Evolutionary conservation across 1,284 basidiomycete genomes (phyloP).

Genomic region (Paramarasmius palmivorus): DNA sequence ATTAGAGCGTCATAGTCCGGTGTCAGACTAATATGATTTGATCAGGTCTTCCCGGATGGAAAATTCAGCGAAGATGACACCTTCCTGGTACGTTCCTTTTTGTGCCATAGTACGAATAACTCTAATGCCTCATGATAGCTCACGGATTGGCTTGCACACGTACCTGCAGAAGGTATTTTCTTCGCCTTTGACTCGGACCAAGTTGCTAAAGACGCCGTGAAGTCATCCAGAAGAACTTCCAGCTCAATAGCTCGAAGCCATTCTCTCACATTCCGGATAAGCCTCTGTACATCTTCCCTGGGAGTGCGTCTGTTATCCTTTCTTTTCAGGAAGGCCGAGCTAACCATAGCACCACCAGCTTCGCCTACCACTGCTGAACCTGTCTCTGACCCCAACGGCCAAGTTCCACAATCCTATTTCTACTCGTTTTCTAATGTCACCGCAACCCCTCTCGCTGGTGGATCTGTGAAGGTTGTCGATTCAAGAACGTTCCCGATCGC

Average conservation of each 20-base stretch:
- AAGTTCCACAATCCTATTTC: conserved; percentile 50
- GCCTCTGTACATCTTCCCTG: conserved; percentile 71
- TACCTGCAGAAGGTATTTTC: conserved; percentile 42
- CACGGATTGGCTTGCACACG: conserved; percentile 68
- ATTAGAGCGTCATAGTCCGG: too few relatives aligned
- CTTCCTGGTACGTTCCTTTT: too few relatives aligned
- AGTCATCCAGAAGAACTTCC: conserved; percentile 75
- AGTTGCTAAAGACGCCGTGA: conserved; percentile 26
- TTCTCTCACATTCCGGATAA: conserved; percentile 59
- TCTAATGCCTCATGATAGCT: conserved; percentile 38
- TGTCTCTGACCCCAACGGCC: conserved; percentile 50
- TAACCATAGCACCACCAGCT: conserved; percentile 27
- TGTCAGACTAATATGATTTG: too few relatives aligned
- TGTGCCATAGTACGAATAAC: too few relatives aligned
- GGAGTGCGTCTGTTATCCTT: conserved; percentile 36
- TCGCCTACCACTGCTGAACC: conserved; percentile 38
- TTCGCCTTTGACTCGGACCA: neutral
- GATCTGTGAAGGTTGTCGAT: conserved; percentile 65
- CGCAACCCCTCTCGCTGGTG: conserved; percentile 53
- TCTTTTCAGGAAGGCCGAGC: conserved; percentile 12
- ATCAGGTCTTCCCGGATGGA: conserved; percentile 63
- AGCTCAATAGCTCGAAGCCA: conserved; percentile 43
- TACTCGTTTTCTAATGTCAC: conserved; percentile 55
- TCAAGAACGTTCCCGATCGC: conserved; percentile 47
- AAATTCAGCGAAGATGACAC: conserved; percentile 68